Evolutionary conservation across 108 stramenopile species (phyloP).

Genomic region (Cyclotella distinguenda): DNA sequence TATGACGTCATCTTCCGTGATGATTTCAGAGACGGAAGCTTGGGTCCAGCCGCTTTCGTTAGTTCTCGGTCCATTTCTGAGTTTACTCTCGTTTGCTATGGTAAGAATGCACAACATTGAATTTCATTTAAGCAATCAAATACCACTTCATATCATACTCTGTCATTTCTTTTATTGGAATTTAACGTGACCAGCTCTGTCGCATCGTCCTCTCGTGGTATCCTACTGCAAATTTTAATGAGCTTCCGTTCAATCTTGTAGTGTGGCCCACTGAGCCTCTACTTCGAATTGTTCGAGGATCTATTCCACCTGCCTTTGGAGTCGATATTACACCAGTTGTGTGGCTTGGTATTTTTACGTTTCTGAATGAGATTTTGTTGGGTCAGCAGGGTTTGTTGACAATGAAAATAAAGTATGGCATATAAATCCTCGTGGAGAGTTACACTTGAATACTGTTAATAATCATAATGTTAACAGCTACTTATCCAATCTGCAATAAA

Average conservation of each 20-base stretch:
- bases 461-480: too few relatives aligned
- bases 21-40: conserved; percentile 79
- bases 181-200: conserved; percentile 51
- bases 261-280: conserved; percentile 86
- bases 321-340: conserved; percentile 97
- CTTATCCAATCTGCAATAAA: too few relatives aligned
- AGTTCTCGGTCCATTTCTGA: conserved; percentile 75
- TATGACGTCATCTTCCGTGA: conserved; percentile 46
- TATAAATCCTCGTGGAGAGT: conserved; percentile 42
- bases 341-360: conserved; percentile 91
- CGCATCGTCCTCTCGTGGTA: conserved; percentile 89
- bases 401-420: conserved; percentile 91
- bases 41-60: conserved; percentile 80
- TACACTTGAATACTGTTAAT: too few relatives aligned
- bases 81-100: conserved; percentile 84
- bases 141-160: not conserved
- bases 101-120: too few relatives aligned
- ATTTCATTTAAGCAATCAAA: too few relatives aligned
- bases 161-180: not conserved
- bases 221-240: conserved; percentile 72
- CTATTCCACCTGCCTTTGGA: conserved; percentile 91
- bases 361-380: conserved; percentile 91
- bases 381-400: conserved; percentile 95
- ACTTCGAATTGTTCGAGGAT: conserved; percentile 61
- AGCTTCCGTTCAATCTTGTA: conserved; percentile 78